Conservation (phyloP, 306 rosid species). For the Erythrophleum fordii region DNA sequence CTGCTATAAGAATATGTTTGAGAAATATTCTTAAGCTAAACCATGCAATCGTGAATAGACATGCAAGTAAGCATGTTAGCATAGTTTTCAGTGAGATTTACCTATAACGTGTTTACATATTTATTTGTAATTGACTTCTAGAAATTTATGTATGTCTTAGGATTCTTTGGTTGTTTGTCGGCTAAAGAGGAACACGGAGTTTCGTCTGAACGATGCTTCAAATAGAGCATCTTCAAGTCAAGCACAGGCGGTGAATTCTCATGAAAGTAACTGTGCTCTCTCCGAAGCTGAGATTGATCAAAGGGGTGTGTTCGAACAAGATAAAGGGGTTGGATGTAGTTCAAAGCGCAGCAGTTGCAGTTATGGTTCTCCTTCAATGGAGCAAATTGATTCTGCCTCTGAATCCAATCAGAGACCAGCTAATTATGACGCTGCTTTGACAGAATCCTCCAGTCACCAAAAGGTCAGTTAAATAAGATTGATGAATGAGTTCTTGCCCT, state of each 20-base stretch:
- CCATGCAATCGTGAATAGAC: background rate
- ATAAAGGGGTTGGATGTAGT: conserved; percentile 58
- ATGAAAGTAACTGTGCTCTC: conserved; percentile 49
- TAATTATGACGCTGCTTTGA: conserved; percentile 43
- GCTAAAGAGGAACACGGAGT: conserved; percentile 75
- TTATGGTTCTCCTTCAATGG: conserved; percentile 67
- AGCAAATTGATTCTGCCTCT: conserved; percentile 68
- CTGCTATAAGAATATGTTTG: conserved; percentile 69
- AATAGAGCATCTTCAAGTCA: conserved; percentile 66
- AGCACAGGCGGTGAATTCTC: conserved; percentile 41
- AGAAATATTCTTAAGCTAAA: conserved; percentile 58
- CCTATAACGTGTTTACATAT: background rate
- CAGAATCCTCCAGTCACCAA: conserved; percentile 48
- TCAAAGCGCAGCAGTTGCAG: conserved; percentile 62
- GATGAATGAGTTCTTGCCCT: background rate
- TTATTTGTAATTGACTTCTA: background rate
- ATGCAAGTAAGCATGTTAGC: background rate
- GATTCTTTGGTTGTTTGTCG: conserved; percentile 90
- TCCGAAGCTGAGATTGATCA: conserved; percentile 47
- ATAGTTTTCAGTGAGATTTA: background rate
- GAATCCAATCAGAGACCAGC: conserved; percentile 57
- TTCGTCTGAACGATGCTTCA: conserved; percentile 51
- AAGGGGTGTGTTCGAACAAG: conserved; percentile 44
- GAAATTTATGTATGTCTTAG: conserved; percentile 40
- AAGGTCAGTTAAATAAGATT: conserved; percentile 44